Conservation (phyloP, 192 early-diverging fungal species). For the Coemansia sp. region DNA sequence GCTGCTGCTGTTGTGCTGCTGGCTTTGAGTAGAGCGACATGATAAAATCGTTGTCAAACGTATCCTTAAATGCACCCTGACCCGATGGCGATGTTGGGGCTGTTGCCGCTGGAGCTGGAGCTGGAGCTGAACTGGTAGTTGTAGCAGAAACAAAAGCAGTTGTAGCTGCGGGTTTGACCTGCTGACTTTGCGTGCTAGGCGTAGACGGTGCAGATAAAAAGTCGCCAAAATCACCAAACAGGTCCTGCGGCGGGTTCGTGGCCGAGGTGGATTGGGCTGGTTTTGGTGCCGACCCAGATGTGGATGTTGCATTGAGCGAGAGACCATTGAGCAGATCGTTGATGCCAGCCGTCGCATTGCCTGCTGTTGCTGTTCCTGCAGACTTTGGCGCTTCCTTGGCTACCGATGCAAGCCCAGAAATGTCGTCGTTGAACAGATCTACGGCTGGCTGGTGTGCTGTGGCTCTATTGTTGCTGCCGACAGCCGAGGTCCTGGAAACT, state of each 20-base stretch:
- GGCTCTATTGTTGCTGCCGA: slow-evolving; percentile 2
- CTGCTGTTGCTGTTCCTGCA: background rate
- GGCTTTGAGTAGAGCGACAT: slow-evolving; percentile 53
- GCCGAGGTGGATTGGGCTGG: slow-evolving; percentile 14
- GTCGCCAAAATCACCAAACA: slow-evolving; percentile 58
- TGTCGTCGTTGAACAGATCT: slow-evolving; percentile 31
- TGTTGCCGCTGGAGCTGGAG: slow-evolving; percentile 9
- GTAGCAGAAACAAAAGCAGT: background rate
- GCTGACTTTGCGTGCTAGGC: background rate
- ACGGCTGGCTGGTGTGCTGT: slow-evolving; percentile 6
- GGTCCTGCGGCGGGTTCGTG: slow-evolving; percentile 23
- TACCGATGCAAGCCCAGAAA: slow-evolving; percentile 15
- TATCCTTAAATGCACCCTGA: slow-evolving; percentile 5
- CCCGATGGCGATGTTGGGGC: slow-evolving; percentile 14
- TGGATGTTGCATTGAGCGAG: slow-evolving; percentile 8
- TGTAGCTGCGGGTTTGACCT: background rate
- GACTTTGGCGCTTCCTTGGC: slow-evolving; percentile 7
- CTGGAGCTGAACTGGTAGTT: slow-evolving; percentile 2
- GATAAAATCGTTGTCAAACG: slow-evolving; percentile 52
- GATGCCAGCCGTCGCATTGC: slow-evolving; percentile 3
- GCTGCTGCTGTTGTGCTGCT: slow-evolving; percentile 11
- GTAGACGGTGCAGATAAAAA: slow-evolving; percentile 35
- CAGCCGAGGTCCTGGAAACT: slow-evolving; percentile 13
- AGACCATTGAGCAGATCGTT: slow-evolving; percentile 37
- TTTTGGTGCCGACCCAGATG: slow-evolving; percentile 11